Evolutionary conservation across 352 stramenopile genomes (phyloP).

Genomic region (Thraustochytrium striatum): DNA sequence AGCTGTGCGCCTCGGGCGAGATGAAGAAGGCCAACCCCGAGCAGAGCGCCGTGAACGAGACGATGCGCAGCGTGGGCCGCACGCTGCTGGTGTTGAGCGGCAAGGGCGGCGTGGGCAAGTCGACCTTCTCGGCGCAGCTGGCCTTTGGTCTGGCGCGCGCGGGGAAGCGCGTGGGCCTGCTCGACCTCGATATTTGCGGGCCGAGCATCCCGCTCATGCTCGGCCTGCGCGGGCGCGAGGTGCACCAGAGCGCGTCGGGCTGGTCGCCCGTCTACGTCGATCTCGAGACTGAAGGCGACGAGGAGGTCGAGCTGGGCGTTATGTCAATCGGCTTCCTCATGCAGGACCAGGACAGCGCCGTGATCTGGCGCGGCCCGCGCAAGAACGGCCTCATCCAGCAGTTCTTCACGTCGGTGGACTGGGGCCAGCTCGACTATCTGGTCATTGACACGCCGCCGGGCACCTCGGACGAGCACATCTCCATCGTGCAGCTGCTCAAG

Average conservation of each 20-base stretch:
- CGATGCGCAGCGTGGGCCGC: slow-evolving; percentile 88
- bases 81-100: slow-evolving; percentile 97
- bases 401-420: slow-evolving; percentile 99
- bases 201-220: slow-evolving; percentile 97
- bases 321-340: slow-evolving; percentile 99
- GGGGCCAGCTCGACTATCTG: slow-evolving; percentile 98
- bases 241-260: slow-evolving; percentile 95
- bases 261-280: slow-evolving; percentile 99
- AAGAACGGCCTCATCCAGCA: slow-evolving; percentile 99
- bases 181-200: slow-evolving; percentile 99
- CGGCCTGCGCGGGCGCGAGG: slow-evolving; percentile 78
- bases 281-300: slow-evolving; percentile 50
- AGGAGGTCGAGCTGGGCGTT: slow-evolving; percentile 86
- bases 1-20: slow-evolving; percentile 85
- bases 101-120: slow-evolving; percentile 99
- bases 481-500: slow-evolving; percentile 98
- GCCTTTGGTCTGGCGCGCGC: slow-evolving; percentile 88
- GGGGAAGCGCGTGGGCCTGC: slow-evolving; percentile 85
- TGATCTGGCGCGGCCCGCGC: slow-evolving; percentile 98
- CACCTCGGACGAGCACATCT: slow-evolving; percentile 99
- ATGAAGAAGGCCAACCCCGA: slow-evolving; percentile 72
- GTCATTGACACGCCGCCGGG: slow-evolving; percentile 99
- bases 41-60: slow-evolving; percentile 51
- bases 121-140: slow-evolving; percentile 95
- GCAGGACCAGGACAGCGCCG: slow-evolving; percentile 90